phyloP scores from a whole-genome alignment of 176 grass and related monocot species.

The Guadua angustifolia region DNA sequence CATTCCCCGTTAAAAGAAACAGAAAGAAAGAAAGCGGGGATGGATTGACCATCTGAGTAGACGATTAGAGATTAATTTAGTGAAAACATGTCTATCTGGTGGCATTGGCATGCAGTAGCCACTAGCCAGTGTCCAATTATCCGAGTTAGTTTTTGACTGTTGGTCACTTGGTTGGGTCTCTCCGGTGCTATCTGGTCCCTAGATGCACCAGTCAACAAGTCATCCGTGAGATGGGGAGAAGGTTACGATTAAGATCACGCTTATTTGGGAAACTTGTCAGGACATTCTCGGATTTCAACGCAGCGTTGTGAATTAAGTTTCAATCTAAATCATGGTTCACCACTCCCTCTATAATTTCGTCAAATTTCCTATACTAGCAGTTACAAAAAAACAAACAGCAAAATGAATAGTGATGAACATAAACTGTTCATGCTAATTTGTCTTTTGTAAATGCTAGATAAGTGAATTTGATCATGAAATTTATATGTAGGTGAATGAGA shows the following conservation, averaged over 20 bases:
- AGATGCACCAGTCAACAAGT: neutral
- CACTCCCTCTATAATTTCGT: no score
- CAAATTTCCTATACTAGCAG: no score
- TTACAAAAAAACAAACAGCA: no score
- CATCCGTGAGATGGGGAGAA: neutral
- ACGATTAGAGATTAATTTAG: neutral
- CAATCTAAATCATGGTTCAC: no score
- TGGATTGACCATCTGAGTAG: neutral
- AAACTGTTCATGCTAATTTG: no score
- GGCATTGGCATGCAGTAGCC: neutral
- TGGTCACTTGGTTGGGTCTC: neutral
- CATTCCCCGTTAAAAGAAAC: slow-evolving; percentile 4
- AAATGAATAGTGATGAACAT: no score
- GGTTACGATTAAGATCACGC: neutral
- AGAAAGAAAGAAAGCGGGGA: neutral
- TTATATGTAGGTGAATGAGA: no score
- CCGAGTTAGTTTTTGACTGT: slow-evolving; percentile 15
- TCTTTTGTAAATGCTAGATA: no score
- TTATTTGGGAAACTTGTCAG: neutral
- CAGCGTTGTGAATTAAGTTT: no score
- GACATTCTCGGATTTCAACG: no score
- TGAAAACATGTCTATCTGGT: neutral
- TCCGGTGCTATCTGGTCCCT: neutral
- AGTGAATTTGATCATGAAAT: no score
- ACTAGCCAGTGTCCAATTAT: neutral